Percentiles rank a stretch among this genome's conserved stretches.
phyloP scores from a whole-genome alignment of 1,284 basidiomycete genomes.

The Pyrrhoderma noxium region DNA sequence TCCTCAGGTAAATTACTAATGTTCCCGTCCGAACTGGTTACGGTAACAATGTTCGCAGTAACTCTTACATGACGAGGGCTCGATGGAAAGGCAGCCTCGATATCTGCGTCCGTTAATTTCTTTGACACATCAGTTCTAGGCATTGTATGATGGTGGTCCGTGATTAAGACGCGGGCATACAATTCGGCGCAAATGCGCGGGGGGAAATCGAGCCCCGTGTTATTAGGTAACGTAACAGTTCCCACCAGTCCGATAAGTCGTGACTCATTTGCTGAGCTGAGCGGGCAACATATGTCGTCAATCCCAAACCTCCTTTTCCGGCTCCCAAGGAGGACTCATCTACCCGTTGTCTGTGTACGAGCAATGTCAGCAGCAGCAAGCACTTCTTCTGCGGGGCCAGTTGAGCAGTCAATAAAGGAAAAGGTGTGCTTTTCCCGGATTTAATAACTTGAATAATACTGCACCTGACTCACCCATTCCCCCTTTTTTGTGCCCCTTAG shows the following conservation, averaged over 20 bases:
- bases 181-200: too few species aligned
- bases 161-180: background rate
- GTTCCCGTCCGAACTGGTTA: conserved; percentile 11
- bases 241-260: too few species aligned
- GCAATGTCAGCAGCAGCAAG: too few species aligned
- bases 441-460: background rate
- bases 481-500: too few species aligned
- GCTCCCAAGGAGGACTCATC: too few species aligned
- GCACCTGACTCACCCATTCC: background rate
- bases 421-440: conserved; percentile 36
- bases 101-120: background rate
- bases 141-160: background rate
- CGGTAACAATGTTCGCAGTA: background rate
- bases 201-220: too few species aligned
- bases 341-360: too few species aligned
- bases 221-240: too few species aligned
- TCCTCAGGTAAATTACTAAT: background rate
- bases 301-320: too few species aligned
- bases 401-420: conserved; percentile 41
- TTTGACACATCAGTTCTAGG: too few species aligned
- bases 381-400: conserved; percentile 30
- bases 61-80: background rate
- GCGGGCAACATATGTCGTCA: too few species aligned
- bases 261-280: too few species aligned
- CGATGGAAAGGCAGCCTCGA: background rate